Percentiles rank a stretch among this genome's conserved stretches.
phyloP scores from a whole-genome alignment of 2,329 filamentous ascomycete species.

The Sporothrix schenckii region DNA sequence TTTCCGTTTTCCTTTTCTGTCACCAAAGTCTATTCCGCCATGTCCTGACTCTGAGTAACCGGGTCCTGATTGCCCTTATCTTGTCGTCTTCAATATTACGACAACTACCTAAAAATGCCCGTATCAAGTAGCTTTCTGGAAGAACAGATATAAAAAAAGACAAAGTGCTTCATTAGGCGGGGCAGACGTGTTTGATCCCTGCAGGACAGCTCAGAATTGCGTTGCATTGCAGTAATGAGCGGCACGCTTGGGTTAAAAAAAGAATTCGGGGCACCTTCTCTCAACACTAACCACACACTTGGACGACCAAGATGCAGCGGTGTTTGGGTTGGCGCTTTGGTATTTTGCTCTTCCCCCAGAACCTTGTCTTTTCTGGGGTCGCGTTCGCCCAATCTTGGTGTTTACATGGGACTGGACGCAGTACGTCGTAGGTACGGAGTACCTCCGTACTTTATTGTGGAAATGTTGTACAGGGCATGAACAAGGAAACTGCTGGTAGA shows the following conservation, averaged over 20 bases:
- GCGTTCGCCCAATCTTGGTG: constrained; percentile 12
- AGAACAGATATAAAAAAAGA: neutral
- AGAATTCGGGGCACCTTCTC: neutral
- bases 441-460: neutral
- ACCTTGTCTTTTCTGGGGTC: neutral
- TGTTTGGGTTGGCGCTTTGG: neutral
- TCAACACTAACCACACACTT: neutral
- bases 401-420: constrained; percentile 1
- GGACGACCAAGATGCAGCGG: neutral
- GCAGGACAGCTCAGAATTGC: constrained; percentile 7
- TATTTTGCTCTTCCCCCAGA: neutral
- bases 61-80: neutral
- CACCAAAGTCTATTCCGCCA: neutral
- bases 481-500: neutral
- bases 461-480: neutral
- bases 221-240: constrained; percentile 12
- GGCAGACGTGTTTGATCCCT: constrained; percentile 20
- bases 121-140: neutral
- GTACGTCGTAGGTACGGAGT: neutral
- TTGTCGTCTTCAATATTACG: neutral
- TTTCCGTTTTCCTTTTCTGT: constrained; percentile 5
- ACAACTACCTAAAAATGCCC: neutral
- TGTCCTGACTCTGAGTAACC: neutral
- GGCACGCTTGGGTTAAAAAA: neutral
- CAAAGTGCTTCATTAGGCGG: constrained; percentile 2